Evolutionary conservation across 2,329 filamentous ascomycete species (phyloP).

Genomic region (Graphilbum sp.): DNA sequence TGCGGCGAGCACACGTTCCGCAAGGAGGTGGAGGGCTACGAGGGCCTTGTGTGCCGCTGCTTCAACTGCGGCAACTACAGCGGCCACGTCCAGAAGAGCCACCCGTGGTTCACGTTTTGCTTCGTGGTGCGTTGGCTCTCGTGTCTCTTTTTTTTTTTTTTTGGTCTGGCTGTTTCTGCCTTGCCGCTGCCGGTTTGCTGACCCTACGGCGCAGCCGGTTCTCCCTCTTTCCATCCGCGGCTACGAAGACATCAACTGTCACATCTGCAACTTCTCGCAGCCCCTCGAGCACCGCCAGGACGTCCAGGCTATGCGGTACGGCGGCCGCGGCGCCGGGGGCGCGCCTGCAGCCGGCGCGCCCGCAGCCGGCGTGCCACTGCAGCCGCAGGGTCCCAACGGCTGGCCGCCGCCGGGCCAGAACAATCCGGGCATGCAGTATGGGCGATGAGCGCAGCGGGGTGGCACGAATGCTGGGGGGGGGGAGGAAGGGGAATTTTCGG

Average conservation of each 20-base stretch:
- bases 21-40: slow-evolving; percentile 42
- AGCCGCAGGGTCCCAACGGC: not conserved
- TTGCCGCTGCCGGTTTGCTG: too few relatives aligned
- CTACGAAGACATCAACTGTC: slow-evolving; percentile 54
- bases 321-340: slow-evolving; percentile 12
- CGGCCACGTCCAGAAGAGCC: slow-evolving; percentile 42
- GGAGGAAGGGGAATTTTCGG: too few relatives aligned
- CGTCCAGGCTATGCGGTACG: slow-evolving; percentile 30
- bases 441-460: too few relatives aligned
- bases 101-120: slow-evolving; percentile 67
- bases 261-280: slow-evolving; percentile 63
- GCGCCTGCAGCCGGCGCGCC: not conserved
- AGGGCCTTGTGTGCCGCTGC: slow-evolving; percentile 44
- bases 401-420: not conserved
- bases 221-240: slow-evolving; percentile 53
- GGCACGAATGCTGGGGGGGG: too few relatives aligned
- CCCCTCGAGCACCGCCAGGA: slow-evolving; percentile 41
- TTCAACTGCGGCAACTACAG: slow-evolving; percentile 51
- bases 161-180: not conserved
- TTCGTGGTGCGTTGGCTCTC: slow-evolving; percentile 38
- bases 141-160: not conserved
- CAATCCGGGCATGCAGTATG: not conserved
- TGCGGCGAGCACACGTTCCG: slow-evolving; percentile 46
- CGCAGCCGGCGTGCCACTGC: not conserved
- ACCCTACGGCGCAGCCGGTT: slow-evolving; percentile 39